Evolutionary conservation across 305 asterid species (phyloP).

Genomic region (Ruellia speciosa): DNA sequence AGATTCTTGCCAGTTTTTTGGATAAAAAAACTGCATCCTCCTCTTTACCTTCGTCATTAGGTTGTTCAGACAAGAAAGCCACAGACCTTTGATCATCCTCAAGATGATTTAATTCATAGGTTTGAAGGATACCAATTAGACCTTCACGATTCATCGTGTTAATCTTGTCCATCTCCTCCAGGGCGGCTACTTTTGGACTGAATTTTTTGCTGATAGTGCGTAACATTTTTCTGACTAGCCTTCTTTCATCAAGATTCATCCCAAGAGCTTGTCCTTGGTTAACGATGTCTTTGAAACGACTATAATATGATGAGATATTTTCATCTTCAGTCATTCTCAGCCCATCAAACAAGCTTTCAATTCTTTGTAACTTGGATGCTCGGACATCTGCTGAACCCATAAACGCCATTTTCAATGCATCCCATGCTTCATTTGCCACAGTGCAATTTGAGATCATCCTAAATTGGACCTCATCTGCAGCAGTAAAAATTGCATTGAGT

Average conservation of each 20-base stretch:
- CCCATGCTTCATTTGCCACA: background rate
- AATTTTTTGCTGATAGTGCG: background rate
- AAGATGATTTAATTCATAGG: background rate
- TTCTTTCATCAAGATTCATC: background rate
- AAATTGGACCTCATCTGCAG: background rate
- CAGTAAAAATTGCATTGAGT: background rate
- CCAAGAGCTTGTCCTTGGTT: background rate
- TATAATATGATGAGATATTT: background rate
- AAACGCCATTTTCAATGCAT: background rate
- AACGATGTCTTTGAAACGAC: background rate
- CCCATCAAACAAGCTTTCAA: background rate
- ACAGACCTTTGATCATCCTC: background rate
- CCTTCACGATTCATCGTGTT: background rate
- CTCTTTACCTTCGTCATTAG: no score
- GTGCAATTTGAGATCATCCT: background rate
- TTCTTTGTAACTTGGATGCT: background rate
- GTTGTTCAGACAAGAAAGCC: no score
- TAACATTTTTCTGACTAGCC: background rate
- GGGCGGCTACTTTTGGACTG: background rate
- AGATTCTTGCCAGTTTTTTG: no score
- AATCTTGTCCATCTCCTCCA: background rate
- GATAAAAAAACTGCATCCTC: no score
- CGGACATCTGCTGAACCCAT: background rate
- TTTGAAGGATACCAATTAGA: background rate
- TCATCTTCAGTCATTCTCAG: background rate